Conservation (phyloP, 805 yeast genomes). For the Ogataea kodamae region DNA sequence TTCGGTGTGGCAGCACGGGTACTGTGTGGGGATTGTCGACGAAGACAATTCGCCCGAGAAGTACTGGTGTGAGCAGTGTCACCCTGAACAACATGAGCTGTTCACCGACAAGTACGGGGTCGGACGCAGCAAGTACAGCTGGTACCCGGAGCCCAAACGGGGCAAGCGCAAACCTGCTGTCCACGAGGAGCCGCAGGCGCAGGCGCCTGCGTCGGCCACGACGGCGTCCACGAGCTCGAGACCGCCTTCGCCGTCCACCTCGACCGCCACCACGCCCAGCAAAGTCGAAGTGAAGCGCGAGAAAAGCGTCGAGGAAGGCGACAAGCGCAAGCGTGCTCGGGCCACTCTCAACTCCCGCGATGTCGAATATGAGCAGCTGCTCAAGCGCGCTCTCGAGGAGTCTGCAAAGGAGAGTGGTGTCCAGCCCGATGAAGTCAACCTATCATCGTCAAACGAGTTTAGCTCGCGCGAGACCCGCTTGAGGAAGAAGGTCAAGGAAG, state of each 20-base stretch:
- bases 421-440: conserved; percentile 34
- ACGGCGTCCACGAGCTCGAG: conserved; percentile 9
- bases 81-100: conserved; percentile 72
- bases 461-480: conserved; percentile 27
- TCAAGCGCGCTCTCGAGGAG: conserved; percentile 49
- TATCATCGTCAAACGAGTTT: conserved; percentile 31
- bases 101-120: conserved; percentile 46
- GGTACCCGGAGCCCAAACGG: conserved; percentile 36
- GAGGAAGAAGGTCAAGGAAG: conserved; percentile 26
- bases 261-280: conserved; percentile 9
- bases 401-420: conserved; percentile 50
- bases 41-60: conserved; percentile 83
- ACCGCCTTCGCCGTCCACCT: conserved; percentile 8
- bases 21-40: conserved; percentile 80
- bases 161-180: conserved; percentile 27
- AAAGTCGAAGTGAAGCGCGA: conserved; percentile 16
- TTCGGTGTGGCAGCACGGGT: conserved; percentile 97
- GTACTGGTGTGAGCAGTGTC: conserved; percentile 91
- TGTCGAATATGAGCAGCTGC: conserved; percentile 34
- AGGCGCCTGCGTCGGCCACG: conserved; percentile 11
- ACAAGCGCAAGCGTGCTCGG: conserved; percentile 26
- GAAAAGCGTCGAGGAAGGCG: conserved; percentile 16
- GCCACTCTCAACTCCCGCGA: conserved; percentile 28
- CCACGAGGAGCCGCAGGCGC: conserved; percentile 13
- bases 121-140: conserved; percentile 44